These are phyloP conservation scores for Barbarea vulgaris DNA, from an alignment of 345 rosid genomes.

Conservation along the genomic window DNA sequence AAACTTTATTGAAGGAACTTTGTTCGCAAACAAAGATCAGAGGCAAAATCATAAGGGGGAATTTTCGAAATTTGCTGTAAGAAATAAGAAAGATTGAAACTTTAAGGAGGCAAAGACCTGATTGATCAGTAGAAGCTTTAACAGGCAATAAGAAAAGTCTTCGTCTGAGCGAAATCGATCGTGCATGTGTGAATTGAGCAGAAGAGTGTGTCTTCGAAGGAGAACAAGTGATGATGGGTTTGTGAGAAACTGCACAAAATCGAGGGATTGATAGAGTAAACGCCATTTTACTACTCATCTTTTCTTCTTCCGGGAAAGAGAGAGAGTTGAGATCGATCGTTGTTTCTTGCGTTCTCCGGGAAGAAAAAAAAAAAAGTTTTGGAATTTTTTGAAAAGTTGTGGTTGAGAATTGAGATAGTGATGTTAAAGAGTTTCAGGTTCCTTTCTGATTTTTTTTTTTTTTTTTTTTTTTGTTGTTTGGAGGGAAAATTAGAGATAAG, in stretches of 20 bases:
- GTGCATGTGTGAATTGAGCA: constrained; percentile 36
- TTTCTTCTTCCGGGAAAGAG: background rate
- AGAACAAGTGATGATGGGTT: constrained; percentile 45
- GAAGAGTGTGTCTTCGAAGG: constrained; percentile 44
- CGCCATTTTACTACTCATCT: constrained; percentile 47
- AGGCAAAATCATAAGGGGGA: background rate
- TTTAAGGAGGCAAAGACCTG: constrained; percentile 40
- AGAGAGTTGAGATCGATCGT: constrained; percentile 7
- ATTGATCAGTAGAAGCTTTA: constrained; percentile 85
- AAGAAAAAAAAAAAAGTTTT: background rate
- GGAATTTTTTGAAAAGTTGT: constrained; percentile 6
- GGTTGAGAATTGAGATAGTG: constrained; percentile 28
- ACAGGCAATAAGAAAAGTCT: constrained; percentile 50
- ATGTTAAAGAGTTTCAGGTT: constrained; percentile 18
- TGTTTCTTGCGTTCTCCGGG: background rate
- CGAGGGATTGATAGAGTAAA: constrained; percentile 64
- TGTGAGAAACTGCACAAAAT: constrained; percentile 49
- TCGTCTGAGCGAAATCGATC: constrained; percentile 38
- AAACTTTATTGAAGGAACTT: background rate
- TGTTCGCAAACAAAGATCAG: background rate
- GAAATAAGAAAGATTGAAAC: constrained; percentile 9
- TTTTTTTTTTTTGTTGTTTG: background rate
- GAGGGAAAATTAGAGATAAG: constrained; percentile 37
- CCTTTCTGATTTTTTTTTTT: constrained; percentile 24
- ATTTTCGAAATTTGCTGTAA: background rate